Base-by-base conservation (phyloP, 352 stramenopile genomes). In the Nothophytophthora sp. region DNA sequence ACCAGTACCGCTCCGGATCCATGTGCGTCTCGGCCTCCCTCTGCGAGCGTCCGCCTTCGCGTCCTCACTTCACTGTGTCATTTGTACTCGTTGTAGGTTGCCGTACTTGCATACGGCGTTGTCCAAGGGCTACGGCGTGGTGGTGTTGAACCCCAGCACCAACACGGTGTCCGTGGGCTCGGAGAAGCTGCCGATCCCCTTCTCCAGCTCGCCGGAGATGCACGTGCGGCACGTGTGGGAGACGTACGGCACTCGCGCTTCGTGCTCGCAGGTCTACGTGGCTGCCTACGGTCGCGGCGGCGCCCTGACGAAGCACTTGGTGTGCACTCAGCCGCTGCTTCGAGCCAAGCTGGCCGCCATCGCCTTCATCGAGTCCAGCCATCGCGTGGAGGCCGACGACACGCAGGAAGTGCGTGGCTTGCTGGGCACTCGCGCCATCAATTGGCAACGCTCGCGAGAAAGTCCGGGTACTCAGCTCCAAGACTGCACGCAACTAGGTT, bases 201-300 rank as follows among this genome's bases (percentile, higher is more conserved):
- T 69, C 62, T 92, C 81, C 7, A 86, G 67, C 54, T 91, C 76
- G 7, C 84, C 84, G 0, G 81, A 94, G 50, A 63, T 87, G 50
- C 84, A 94, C 55, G 77, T 92, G 10, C 70, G 71, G 5, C 88
- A 90, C 67, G 76, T 94, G 23, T 94, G 84, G 84, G 84, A 94
- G 61, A 87, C 76, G 1, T 92, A 86, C 62, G 78, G 73, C n/a
- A 60, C 73, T 32, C 79, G 81, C 37, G 68, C 84, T 6, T 70
- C 74, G 9, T 90, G 78, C 50, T 78, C 65, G 22, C 80, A 92
- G 35, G 81, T 95, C 20, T 95, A 92, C 76, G 69, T 95, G 19
- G 78, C 76, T 3, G 81, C 81, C 2, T 95, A 95, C 44, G 80
- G 77, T 12, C 78, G 76, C 30, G 84, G 84, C 28, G 84, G 81